Conservation (phyloP, 306 rosid genomes). For the Sechiopsis laciniata region DNA sequence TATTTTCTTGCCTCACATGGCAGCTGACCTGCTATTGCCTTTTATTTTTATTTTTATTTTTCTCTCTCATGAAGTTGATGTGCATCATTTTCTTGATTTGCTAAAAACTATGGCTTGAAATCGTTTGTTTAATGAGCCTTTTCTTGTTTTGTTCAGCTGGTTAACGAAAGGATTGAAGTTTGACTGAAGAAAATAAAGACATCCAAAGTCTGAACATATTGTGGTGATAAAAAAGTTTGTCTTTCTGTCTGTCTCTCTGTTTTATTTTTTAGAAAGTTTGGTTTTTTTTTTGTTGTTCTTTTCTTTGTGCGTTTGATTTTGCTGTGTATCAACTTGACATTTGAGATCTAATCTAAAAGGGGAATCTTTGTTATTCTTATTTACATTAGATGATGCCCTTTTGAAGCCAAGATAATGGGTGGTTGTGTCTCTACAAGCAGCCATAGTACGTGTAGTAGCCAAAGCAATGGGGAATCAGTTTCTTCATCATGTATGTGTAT, state of each 20-base stretch:
- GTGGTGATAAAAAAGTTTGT: slow-evolving; percentile 27
- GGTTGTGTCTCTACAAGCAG: slow-evolving; percentile 82
- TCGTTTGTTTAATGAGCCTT: slow-evolving; percentile 30
- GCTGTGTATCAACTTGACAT: slow-evolving; percentile 31
- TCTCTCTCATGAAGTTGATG: slow-evolving; percentile 24
- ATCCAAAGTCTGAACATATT: slow-evolving; percentile 3
- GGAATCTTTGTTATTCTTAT: slow-evolving; percentile 31
- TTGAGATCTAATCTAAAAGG: slow-evolving; percentile 46
- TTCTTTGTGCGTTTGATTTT: slow-evolving; percentile 35
- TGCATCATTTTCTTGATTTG: slow-evolving; percentile 32
- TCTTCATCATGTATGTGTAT: slow-evolving; percentile 47
- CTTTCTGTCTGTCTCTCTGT: slow-evolving; percentile 20
- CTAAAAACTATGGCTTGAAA: slow-evolving; percentile 31
- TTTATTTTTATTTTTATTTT: not conserved
- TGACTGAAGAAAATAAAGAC: slow-evolving; percentile 36
- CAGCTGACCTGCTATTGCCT: slow-evolving; percentile 20
- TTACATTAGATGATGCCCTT: slow-evolving; percentile 36
- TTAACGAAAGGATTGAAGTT: slow-evolving; percentile 34
- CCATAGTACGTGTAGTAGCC: slow-evolving; percentile 64
- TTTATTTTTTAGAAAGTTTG: slow-evolving; percentile 26
- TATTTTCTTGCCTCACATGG: slow-evolving; percentile 48
- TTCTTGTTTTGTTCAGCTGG: slow-evolving; percentile 52
- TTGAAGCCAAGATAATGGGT: slow-evolving; percentile 70
- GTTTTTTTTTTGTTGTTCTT: slow-evolving; percentile 30
- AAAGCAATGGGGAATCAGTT: slow-evolving; percentile 64